phyloP scores from a whole-genome alignment of 1,284 basidiomycete species.

The Blastosporella zonata region DNA sequence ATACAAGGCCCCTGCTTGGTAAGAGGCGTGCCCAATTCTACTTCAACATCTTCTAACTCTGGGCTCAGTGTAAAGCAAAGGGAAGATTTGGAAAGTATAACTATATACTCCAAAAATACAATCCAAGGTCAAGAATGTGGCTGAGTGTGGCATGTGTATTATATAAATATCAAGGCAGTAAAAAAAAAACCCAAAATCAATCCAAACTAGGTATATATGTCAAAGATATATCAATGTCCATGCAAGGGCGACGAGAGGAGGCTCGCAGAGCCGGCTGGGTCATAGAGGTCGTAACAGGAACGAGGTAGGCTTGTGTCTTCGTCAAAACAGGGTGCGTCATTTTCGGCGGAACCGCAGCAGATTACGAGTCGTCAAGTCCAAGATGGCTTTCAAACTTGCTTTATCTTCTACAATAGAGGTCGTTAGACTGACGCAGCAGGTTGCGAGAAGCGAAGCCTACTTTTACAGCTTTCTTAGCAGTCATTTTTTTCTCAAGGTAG shows the following conservation, averaged over 20 bases:
- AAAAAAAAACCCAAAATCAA: not conserved
- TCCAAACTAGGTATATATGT: not conserved
- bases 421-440: too few relatives aligned
- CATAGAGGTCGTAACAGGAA: not conserved
- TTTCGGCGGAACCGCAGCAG: not conserved
- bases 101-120: too few relatives aligned
- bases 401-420: constrained; percentile 20
- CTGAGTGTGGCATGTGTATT: not conserved
- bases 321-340: not conserved
- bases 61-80: too few relatives aligned
- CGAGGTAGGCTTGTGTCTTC: too few relatives aligned
- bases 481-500: constrained; percentile 21
- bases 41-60: too few relatives aligned
- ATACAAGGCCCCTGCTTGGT: too few relatives aligned
- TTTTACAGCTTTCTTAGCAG: constrained; percentile 18
- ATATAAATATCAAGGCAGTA: not conserved
- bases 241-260: constrained; percentile 1
- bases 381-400: constrained; percentile 12
- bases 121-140: too few relatives aligned
- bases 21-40: too few relatives aligned
- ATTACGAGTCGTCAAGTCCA: not conserved
- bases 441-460: constrained; percentile 6
- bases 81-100: too few relatives aligned
- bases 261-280: not conserved
- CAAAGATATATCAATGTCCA: not conserved